Base-by-base conservation (phyloP, 192 early-diverging fungal species). In the Gamsiella multidivaricata region DNA sequence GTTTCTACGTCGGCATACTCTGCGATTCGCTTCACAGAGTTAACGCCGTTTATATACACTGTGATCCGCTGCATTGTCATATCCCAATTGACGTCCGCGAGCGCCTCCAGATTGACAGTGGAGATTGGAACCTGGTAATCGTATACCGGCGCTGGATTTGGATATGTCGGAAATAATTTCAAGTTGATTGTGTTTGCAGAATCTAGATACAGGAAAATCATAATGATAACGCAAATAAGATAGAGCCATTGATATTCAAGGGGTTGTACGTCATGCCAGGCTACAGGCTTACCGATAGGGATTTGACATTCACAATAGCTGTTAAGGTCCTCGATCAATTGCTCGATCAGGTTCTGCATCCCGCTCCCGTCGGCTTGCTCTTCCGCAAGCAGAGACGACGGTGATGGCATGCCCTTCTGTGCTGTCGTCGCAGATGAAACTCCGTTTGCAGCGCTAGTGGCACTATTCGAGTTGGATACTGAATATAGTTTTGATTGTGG, bases 11-110 rank as follows among this genome's bases (percentile, higher is more conserved):
- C 91, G 3, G 94, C 83, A 56, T 90, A 74, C 46, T 90, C 89
- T 0, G 95, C 90, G 39, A 99, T 95, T 39, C 87, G 69, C 50
- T 90, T 90, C 32, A 99, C 92, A 61, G 92, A 90, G 71, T 88
- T 87, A 25, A 96, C 90, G 4, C 94, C 95, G 74, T 99, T 92
- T 50, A 99, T 95, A 67, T 74, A 85, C 25, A 86, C 82, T 15
- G 91, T 82, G n/a, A 99, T 84, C 36, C 87, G 84, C 61, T 82
- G 88, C 66, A 98, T 87, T 0, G 94, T 95, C 71, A 99, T 86
- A 74, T 99, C 98, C 96, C 97, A 99, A 79, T 94, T 87, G 20
- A 90, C 84, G 61, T 93, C 91, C 69, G 89, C 86, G 6, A 89
- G 65, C 9, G 66, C 71, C 20, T 86, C 80, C 32, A 92, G 69